These are phyloP conservation scores for Geotrichum klebahnii DNA, from an alignment of 1,139 yeast species.

Conservation along the genomic window DNA sequence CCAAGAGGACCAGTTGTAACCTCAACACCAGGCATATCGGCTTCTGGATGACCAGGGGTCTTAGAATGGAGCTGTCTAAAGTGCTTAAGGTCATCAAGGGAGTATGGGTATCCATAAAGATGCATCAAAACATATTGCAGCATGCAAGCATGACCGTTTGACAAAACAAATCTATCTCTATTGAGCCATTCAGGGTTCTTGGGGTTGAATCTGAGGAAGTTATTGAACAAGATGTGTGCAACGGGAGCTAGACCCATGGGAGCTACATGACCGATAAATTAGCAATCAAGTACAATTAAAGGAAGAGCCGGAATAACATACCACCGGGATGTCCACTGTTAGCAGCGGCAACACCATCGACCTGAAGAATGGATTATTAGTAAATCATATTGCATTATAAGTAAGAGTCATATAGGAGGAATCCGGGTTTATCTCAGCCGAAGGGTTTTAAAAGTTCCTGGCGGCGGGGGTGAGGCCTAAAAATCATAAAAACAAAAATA, in stretches of 20 bases:
- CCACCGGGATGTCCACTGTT: slow-evolving; percentile 99
- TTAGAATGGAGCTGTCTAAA: slow-evolving; percentile 89
- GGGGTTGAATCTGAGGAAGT: slow-evolving; percentile 78
- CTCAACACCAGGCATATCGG: slow-evolving; percentile 77
- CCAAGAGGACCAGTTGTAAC: slow-evolving; percentile 99
- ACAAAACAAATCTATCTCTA: slow-evolving; percentile 91
- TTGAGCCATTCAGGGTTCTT: slow-evolving; percentile 87
- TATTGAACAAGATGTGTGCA: slow-evolving; percentile 69
- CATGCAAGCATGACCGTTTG: slow-evolving; percentile 97
- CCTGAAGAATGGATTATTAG: slow-evolving; percentile 35
- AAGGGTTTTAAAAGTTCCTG: not conserved
- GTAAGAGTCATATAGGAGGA: too few relatives aligned
- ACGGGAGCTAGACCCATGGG: slow-evolving; percentile 97
- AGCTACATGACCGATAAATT: slow-evolving; percentile 37
- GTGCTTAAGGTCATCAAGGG: slow-evolving; percentile 80
- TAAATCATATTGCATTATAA: not conserved
- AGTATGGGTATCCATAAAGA: slow-evolving; percentile 75
- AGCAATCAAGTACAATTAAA: not conserved
- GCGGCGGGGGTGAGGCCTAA: not conserved
- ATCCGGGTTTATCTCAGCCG: not conserved
- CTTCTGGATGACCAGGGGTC: slow-evolving; percentile 98
- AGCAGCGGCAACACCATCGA: slow-evolving; percentile 83
- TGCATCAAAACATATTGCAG: slow-evolving; percentile 81
- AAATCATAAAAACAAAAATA: not conserved
- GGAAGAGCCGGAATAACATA: slow-evolving; percentile 12